phyloP scores from a whole-genome alignment of 1,139 yeast species.

The Spathaspora sp. region DNA sequence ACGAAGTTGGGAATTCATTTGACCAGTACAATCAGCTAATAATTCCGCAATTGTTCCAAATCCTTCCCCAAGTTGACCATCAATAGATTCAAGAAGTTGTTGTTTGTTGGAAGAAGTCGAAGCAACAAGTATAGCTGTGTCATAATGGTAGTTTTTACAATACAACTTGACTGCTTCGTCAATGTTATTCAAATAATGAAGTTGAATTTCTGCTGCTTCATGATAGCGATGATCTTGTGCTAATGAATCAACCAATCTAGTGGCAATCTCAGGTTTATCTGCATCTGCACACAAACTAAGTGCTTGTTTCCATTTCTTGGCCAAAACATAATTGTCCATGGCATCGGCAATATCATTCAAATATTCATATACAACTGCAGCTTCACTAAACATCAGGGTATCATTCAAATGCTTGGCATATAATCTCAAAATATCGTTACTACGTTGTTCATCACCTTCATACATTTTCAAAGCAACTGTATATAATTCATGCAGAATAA shows the following conservation, averaged over 20 bases:
- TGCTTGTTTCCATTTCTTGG: conserved; percentile 86
- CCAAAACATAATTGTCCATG: conserved; percentile 63
- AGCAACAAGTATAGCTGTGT: conserved; percentile 72
- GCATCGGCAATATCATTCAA: conserved; percentile 60
- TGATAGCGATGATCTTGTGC: conserved; percentile 70
- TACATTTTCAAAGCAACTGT: conserved; percentile 64
- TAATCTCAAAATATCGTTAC: conserved; percentile 51
- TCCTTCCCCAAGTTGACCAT: conserved; percentile 78
- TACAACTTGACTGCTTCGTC: conserved; percentile 63
- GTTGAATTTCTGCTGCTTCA: conserved; percentile 82
- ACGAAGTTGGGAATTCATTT: conserved; percentile 75
- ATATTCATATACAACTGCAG: conserved; percentile 77
- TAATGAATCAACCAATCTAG: conserved; percentile 57
- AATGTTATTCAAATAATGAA: conserved; percentile 57
- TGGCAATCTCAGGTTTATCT: conserved; percentile 47
- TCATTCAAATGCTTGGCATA: conserved; percentile 65
- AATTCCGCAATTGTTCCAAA: conserved; percentile 86
- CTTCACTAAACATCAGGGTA: conserved; percentile 59
- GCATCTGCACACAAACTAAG: conserved; percentile 50
- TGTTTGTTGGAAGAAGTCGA: conserved; percentile 40
- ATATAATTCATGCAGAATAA: conserved; percentile 72
- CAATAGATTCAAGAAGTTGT: conserved; percentile 52
- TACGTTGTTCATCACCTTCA: conserved; percentile 57
- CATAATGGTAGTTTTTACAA: conserved; percentile 76
- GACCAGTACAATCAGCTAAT: conserved; percentile 87